These are phyloP conservation scores for Plasmodium blacklocki DNA, from an alignment of 169 alveolate species.

Conservation along the genomic window DNA sequence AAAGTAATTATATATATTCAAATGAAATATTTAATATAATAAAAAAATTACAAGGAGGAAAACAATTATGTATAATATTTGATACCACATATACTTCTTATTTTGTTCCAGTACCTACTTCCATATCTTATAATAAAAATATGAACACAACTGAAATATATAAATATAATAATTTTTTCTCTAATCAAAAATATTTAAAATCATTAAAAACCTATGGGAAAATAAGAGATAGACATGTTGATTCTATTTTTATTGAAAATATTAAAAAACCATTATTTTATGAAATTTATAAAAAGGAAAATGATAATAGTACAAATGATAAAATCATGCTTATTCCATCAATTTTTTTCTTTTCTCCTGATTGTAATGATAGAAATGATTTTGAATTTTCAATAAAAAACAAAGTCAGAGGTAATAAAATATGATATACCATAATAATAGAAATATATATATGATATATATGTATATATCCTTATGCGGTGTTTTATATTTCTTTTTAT, in stretches of 20 bases:
- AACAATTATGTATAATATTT: constrained; percentile 56
- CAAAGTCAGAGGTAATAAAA: constrained; percentile 42
- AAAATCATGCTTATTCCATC: constrained; percentile 29
- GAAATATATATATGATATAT: neutral
- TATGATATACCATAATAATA: neutral
- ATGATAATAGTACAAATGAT: constrained; percentile 4
- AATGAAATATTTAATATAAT: constrained; percentile 65
- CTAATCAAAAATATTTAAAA: constrained; percentile 21
- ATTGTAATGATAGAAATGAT: constrained; percentile 34
- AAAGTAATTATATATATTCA: constrained; percentile 66
- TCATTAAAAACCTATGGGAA: constrained; percentile 54
- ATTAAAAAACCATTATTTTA: constrained; percentile 18
- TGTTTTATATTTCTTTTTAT: neutral
- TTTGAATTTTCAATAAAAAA: constrained; percentile 38
- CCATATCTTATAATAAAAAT: constrained; percentile 60
- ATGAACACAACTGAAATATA: constrained; percentile 49
- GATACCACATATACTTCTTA: constrained; percentile 71
- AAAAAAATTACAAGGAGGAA: constrained; percentile 70
- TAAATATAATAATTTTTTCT: constrained; percentile 16
- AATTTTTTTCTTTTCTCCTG: constrained; percentile 72
- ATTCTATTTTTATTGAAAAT: constrained; percentile 48
- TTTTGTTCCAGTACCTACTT: constrained; percentile 35
- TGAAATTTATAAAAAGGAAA: constrained; percentile 21
- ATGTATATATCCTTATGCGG: neutral
- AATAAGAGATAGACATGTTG: constrained; percentile 54